Percentiles rank a stretch among this genome's conserved stretches.
Evolutionary conservation across 305 asterid genomes (phyloP).

Genomic region (Solanum hybrid): DNA sequence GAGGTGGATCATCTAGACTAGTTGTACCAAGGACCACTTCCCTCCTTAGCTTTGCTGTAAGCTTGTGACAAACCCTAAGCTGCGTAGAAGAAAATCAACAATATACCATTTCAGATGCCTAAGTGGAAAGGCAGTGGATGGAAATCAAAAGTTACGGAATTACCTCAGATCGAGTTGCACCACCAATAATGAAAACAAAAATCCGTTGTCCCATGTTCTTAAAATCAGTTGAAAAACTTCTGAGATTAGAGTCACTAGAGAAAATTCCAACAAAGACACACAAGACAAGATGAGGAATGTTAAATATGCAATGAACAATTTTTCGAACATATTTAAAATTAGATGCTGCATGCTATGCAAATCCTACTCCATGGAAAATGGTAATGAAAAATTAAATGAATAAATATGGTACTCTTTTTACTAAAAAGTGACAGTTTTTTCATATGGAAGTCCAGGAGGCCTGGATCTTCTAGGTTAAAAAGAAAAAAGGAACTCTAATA

Average conservation of each 20-base stretch:
- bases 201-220: slow-evolving; percentile 92
- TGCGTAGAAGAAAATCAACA: slow-evolving; percentile 21
- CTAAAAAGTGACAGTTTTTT: neutral
- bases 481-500: neutral
- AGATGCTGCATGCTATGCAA: neutral
- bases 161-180: slow-evolving; percentile 99
- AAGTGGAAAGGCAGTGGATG: slow-evolving; percentile 2
- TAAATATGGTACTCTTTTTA: neutral
- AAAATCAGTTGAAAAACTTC: slow-evolving; percentile 35
- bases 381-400: neutral
- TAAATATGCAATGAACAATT: neutral
- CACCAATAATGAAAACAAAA: slow-evolving; percentile 80
- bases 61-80: slow-evolving; percentile 97
- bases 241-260: slow-evolving; percentile 69
- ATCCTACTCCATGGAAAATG: neutral
- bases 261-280: neutral
- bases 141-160: neutral
- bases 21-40: slow-evolving; percentile 95
- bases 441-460: neutral
- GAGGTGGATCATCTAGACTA: slow-evolving; percentile 85
- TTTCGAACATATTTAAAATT: neutral
- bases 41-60: slow-evolving; percentile 73
- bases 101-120: neutral
- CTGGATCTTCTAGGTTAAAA: neutral
- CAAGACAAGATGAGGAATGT: neutral